Base-by-base conservation (phyloP, 2,329 filamentous ascomycete genomes). In the Penicillium sp. region DNA sequence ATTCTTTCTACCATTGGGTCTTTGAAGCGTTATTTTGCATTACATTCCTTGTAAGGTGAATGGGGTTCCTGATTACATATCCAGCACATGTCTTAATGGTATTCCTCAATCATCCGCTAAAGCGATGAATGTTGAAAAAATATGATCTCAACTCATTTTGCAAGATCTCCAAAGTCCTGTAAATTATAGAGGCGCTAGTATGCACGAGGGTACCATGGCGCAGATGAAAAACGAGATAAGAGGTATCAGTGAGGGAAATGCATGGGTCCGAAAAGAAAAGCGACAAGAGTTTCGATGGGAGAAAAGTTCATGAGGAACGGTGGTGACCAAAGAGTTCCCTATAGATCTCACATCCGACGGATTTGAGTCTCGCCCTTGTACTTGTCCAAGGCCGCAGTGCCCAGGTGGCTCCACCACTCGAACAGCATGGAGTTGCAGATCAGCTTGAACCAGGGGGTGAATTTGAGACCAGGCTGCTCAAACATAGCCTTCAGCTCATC, bases 391-490 rank as follows among this genome's bases (percentile, higher is more conserved):
- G 90, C 90, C 24, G 85, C 81, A 68, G 95, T 74, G 47, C 75
- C 89, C 57, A 98, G 85, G 78, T 90, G 87, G 72, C 88, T 82
- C 95, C 95, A 99, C 95, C 95, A 99, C 77, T 97, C 89, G 70
- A 96, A 99, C 43, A 99, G 85, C 91, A 98, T 93, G 50, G 91
- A 92, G 77, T 98, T 85, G 84, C 95, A 99, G 73, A 99, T 98
- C 67, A 99, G 88, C 83, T 96, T 96, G 83, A 99, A 99, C 95
- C 95, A 99, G 1, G 95, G 95, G 0, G 95, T 99, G 77, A 98
- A 98, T 70, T 89, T 90, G 69, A 96, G 83, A 54, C 79, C 83
- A 3, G 89, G 86, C 72, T 97, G 89, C 70, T 88, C 81, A 77
- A 99, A 97, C 83, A 94, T 91, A 67, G 84, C 75, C 83, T 92